Evolutionary conservation across 1,284 basidiomycete genomes (phyloP), one percentile per base, ranked within the genome.

Genomic region (Chalciporus sp.): DNA sequence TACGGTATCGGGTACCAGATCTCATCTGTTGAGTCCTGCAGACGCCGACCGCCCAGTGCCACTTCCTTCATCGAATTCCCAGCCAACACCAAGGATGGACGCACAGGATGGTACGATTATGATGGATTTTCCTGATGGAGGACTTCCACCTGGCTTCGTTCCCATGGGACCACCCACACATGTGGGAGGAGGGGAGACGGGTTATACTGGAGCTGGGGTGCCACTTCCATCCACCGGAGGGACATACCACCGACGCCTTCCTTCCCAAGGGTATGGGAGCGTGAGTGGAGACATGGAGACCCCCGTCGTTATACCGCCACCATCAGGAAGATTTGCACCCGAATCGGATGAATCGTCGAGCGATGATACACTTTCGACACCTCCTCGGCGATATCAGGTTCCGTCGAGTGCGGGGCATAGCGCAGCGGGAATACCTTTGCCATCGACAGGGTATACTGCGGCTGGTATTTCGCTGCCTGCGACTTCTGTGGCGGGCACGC

Each of bases 21-120:
- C 59, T 4, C n/a, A 71, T 49, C 47, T 69, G 42, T 47, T 72
- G 12, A 69, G 68, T 46, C 68, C 68, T 41, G 68, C 71, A 9
- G 68, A 69, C 26, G 68, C 68, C 10, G 66, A 69, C 39, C 66
- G 67, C 19, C 70, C 67, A 0, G 19, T 72, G 17, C 69, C 67
- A 7, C 69, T 71, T 17, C 67, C 70, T 12, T 29, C 55, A n/a
- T 10, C 28, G n/a, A 37, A n/a, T 27, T 17, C 28, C 14, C 49
- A 53, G 0, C 49, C 57, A 12, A 53, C 52, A 9, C 42, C 49
- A 6, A 29, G 19, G 31, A 48, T 2, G 46, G 51, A 55, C 1
- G 17, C 17, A 47, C 42, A 48, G 14, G 52, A 57, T 4, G 33
- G 42, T 2, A 58, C 54, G 37, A 64, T 69, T 14, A 52, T 54